Percentiles rank a stretch among this genome's conserved stretches.
These are phyloP conservation scores for Simmondsia chinensis DNA, from an alignment of 148 eudicot species.

Conservation along the genomic window DNA sequence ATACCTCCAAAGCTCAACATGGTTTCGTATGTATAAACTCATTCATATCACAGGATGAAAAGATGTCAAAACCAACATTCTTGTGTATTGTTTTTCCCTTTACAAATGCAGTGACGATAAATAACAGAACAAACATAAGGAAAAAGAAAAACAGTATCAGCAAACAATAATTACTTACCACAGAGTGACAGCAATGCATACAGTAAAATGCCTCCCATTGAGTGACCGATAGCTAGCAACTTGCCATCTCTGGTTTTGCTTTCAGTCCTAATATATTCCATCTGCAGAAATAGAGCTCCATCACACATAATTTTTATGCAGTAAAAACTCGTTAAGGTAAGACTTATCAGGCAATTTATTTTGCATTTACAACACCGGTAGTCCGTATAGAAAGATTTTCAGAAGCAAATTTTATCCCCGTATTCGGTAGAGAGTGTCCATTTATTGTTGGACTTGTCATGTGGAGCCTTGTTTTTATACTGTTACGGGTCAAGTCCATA, in stretches of 20 bases:
- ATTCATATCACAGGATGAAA: too few species aligned
- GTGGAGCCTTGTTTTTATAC: too few species aligned
- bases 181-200: conserved; percentile 47
- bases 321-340: neutral
- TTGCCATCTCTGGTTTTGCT: conserved; percentile 50
- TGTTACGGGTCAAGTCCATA: too few species aligned
- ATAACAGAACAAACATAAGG: neutral
- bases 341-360: neutral
- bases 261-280: conserved; percentile 40
- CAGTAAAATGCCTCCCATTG: conserved; percentile 74
- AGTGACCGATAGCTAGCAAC: conserved; percentile 61
- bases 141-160: neutral
- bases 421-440: too few species aligned
- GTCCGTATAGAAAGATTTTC: too few species aligned
- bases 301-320: neutral
- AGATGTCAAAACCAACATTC: too few species aligned
- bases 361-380: too few species aligned
- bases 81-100: neutral
- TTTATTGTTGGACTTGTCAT: too few species aligned
- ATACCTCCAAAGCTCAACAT: too few species aligned
- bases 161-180: conserved; percentile 18
- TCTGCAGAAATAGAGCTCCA: conserved; percentile 17
- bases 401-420: too few species aligned
- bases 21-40: too few species aligned
- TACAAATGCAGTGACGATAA: neutral